These are phyloP conservation scores for Adansonia madagascariensis DNA, from an alignment of 441 rosid species.

Conservation along the genomic window DNA sequence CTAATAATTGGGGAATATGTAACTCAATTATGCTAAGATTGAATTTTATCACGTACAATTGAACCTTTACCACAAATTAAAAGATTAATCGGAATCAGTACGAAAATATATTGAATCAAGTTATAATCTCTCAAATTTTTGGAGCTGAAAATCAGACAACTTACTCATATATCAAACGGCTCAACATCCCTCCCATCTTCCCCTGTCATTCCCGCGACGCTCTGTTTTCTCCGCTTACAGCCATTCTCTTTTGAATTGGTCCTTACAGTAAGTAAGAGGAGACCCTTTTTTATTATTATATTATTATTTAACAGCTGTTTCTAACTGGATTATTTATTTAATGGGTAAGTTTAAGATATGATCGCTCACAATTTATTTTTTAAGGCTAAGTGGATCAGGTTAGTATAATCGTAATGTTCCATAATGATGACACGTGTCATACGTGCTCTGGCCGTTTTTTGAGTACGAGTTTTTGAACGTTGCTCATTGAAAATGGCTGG, in stretches of 20 bases:
- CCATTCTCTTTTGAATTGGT: neutral
- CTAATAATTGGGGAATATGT: neutral
- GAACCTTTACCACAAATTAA: neutral
- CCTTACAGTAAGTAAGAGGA: neutral
- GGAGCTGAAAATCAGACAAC: neutral
- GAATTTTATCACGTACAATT: neutral
- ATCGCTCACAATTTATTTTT: neutral
- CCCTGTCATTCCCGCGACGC: neutral
- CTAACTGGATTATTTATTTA: neutral
- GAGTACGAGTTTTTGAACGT: neutral
- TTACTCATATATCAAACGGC: neutral
- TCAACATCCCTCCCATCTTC: slow-evolving; percentile 2
- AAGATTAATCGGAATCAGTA: neutral
- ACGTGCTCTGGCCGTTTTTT: neutral
- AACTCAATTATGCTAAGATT: neutral
- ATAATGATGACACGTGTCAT: neutral
- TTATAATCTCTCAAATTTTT: neutral
- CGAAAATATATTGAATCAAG: neutral
- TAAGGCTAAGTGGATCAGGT: neutral
- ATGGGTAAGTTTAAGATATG: neutral
- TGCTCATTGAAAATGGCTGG: neutral
- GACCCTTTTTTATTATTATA: neutral
- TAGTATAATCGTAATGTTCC: neutral
- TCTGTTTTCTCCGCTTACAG: slow-evolving; percentile 6
- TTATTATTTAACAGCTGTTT: neutral